Base-by-base conservation (phyloP, 768 basidiomycete species). In the Tylopilus felleus region DNA sequence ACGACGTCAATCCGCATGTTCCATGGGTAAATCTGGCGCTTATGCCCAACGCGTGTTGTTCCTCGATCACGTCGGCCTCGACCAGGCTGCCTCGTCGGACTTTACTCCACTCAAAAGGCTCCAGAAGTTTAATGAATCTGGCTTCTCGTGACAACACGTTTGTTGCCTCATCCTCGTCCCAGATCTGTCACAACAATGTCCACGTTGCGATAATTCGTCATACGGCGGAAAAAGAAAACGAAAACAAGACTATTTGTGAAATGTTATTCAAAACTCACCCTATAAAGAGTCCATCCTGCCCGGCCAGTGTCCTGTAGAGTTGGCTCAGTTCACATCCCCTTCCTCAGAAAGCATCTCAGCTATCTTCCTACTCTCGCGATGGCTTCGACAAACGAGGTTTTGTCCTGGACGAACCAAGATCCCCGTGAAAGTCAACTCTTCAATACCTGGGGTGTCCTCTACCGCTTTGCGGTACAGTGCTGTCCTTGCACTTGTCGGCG, bases 381-480 rank as follows among this genome's bases (percentile, higher is more conserved):
- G 81, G 65, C 77, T 62, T 65, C 77, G 52, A 74, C 80, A 53
- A 80, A 83, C 71, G 88, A 91, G 55, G 76, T 90, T 46, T 81
- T 91, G 68, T 89, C 85, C 50, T 93, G 90, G 90, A 92, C 90
- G 43, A 90, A 86, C 72, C 84, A 86, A 62, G 90, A 93, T 71
- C 86, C 88, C 62, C 85, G 88, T 46, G 85, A 90, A 69, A 93
- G 91, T 64, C 77, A 82, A 48, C 78, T 93, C 54, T 93, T 91
- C 75, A 90, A 88, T 65, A 79, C 83, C 29, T 89, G 84, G 81
- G 89, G 89, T 54, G 78, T 89, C 50, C 75, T 88, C 59, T 92
- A 91, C 73, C 86, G 88, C 65, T 90, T 90, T 72, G 81, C 85
- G 72, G 89, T 88, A 65, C 60, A 35, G 76, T 65, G 31, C 28